Conservation (phyloP, 805 yeast genomes). For the Candida sithepensis region DNA sequence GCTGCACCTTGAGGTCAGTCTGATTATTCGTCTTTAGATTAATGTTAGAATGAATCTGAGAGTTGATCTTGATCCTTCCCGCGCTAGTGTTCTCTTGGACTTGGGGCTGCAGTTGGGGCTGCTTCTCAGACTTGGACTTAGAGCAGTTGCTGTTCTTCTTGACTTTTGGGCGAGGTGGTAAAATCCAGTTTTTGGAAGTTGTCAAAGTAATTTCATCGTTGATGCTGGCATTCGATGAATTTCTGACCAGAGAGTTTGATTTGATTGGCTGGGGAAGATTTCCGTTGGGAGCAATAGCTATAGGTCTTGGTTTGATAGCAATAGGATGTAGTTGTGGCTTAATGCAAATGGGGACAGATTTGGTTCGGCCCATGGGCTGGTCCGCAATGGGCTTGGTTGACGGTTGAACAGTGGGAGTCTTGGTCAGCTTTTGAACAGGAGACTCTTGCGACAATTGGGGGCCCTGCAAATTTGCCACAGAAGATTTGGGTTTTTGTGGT, state of each 20-base stretch:
- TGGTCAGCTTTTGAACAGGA: background rate
- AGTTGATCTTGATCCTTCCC: conserved; percentile 24
- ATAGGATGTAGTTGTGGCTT: conserved; percentile 25
- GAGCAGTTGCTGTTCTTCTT: conserved; percentile 16
- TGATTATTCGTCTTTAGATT: conserved; percentile 30
- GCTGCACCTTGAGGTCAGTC: conserved; percentile 33
- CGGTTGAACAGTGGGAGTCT: conserved; percentile 2
- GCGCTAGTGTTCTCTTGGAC: background rate
- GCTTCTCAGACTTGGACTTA: background rate
- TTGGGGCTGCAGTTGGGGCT: background rate
- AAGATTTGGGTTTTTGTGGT: background rate
- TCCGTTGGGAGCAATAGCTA: conserved; percentile 21
- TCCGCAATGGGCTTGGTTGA: background rate
- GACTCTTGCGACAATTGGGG: background rate
- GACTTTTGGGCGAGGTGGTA: conserved; percentile 51
- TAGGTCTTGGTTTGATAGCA: conserved; percentile 29
- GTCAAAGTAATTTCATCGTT: conserved; percentile 32
- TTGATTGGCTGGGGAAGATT: conserved; percentile 5
- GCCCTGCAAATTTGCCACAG: background rate
- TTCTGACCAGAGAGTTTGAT: conserved; percentile 2
- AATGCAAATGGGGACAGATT: conserved; percentile 7
- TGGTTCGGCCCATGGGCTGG: conserved; percentile 8
- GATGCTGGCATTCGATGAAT: background rate
- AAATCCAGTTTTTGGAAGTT: conserved; percentile 43
- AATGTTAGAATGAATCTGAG: conserved; percentile 36